Evolutionary conservation across 495 filamentous ascomycete species (phyloP), one percentile per base, ranked within the genome.

Genomic region (Penicillium dipodomyicola): DNA sequence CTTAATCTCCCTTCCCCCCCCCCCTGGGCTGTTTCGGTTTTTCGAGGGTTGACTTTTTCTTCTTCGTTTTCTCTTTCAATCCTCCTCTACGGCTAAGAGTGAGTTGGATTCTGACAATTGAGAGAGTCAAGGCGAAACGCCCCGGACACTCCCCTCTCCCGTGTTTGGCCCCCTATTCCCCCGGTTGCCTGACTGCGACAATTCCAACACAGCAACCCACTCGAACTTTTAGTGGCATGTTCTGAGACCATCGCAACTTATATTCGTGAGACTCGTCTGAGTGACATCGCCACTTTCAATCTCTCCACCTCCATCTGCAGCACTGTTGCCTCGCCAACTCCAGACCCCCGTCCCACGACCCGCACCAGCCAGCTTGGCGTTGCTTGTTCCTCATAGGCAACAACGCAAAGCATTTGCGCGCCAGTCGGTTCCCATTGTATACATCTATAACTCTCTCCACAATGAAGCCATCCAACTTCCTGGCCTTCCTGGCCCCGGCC

Each of bases 391-490:
- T 54, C 59, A 47, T 40, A 35, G 40, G 42, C 30, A 45, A 23
- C 40, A 52, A 19, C 49, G 22, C 46, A 47, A 48, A 45, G 27
- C 17, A 32, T 20, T 45, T 32, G 25, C 39, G 11, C 41, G 41
- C 41, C 45, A 56, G 42, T 43, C 52, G 12, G 17, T 49, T 23
- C 15, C 9, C 15, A 39, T 33, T 48, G 11, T 30, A 30, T 30
- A 30, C 9, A 30, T 30, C 48, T 33, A 39, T 39, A 35, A 40
- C 20, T 48, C 30, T 19, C 2, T 8, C n/a, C 56, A 67, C 59
- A 58, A 76, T 76, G 73, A 72, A 68, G 44, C 62, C 72, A 44
- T 65, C 66, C 11, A 48, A 46, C 40, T 39, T 73, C 33, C 61
- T 76, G 25, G 49, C 63, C 12, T 66, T 61, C 27, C 70, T 76